Base-by-base conservation (phyloP, 306 rosid species). In the Fragaria ananassa region DNA sequence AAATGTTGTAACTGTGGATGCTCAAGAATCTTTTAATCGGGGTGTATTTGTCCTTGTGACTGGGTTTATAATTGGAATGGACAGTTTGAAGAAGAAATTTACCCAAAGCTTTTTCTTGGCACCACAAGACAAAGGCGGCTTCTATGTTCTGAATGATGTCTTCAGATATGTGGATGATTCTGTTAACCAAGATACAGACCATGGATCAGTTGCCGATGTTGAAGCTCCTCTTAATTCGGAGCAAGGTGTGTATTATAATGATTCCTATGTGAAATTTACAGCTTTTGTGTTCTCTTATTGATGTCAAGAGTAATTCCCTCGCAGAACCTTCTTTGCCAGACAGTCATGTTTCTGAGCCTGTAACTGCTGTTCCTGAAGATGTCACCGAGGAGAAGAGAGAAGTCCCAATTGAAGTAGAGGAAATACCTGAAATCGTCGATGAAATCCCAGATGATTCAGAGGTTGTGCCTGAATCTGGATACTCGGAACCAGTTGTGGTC, bases 111-210 rank as follows among this genome's bases (percentile, higher is more conserved):
- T 93, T 81, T 93, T 93, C 84, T 91, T 93, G 80, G 98, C 98
- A 17, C 97, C 97, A 8, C 98, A 93, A 83, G 97, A 93, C 74
- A 88, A 86, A 76, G 98, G 98, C 41, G 98, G 98, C 50, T 93
- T 88, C 84, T 93, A 81, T 83, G 97, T 93, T 58, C 72, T 91
- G 85, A 93, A 91, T 78, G 98, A 93, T 85, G 91, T 86, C 34
- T 88, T 93, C 63, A 88, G 98, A 87, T 90, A 87, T 88, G 90
- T 91, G 45, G 89, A 88, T 44, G 97, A 87, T 46, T 39, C 29
- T 11, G 27, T n/a, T 61, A 37, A 42, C 46, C 74, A 74, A 57
- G 76, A 76, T 74, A 91, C 68, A 65, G 77, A 27, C 75, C 79
- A 79, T 54, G 86, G 31, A 17, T 47, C 78, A 70, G 79, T 72